Evolutionary conservation across 140 eudicot genomes (phyloP), one percentile per base, ranked within the genome.

Genomic region (Senecio squalidus): DNA sequence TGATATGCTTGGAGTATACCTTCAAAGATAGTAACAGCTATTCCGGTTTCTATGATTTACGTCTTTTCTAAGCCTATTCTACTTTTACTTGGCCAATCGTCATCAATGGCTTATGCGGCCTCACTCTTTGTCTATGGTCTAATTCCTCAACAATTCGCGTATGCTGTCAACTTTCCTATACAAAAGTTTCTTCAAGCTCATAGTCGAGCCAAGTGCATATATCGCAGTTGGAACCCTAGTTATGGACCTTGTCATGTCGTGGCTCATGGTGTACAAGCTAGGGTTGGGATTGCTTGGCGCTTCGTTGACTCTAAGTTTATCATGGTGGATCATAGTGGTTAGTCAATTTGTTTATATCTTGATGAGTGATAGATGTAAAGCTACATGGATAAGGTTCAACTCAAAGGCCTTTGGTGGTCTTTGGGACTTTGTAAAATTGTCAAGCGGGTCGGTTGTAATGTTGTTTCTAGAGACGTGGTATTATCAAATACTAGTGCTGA

Each of bases 381-480:
- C 65, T 21, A 83, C 93, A 18, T 86, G 93, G 95, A 75, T 70
- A 0, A 93, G 93, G 44, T 66, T 86, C 22, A 68, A 55, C 18
- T 62, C 75, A 26, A 85, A 83, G 69, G 95, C 93, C 0, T 69
- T 83, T 7, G 62, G 52, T 6, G 95, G 93, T 13, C 28, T 86
- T 3, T 75, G 85, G 89, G 88, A 59, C 58, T 86, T 86, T 34
- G 85, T 86, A 27, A 86, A 73, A 29, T 20, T 86, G 36, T 86
- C 95, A 4, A 66, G 84, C 34, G 85, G 85, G 3, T 86, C 95
- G 1, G 95, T 93, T 1, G 82, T 86, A 46, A 86, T 86, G 95
- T 54, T 83, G 72, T 86, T 88, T 48, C 70, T 86, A 68, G 95
- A 86, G 69, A 65, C 95, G 17, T 86, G 95, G 95, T 86, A 86